phyloP scores from a whole-genome alignment of 192 early-diverging fungal species.

The Blastocladiella britannica region DNA sequence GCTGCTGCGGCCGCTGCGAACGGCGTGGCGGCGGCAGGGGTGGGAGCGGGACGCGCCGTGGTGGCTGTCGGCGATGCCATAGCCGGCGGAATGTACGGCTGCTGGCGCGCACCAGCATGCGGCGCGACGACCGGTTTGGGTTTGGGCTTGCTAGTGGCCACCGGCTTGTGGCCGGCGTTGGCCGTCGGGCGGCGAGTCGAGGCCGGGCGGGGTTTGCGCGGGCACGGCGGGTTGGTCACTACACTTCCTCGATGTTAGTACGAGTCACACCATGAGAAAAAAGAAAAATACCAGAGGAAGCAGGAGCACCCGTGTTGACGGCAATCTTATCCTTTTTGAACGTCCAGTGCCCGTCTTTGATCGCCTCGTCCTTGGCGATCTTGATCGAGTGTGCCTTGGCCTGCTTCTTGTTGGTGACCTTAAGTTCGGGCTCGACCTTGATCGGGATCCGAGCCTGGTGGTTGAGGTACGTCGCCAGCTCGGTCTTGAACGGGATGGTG shows the following conservation, averaged over 20 bases:
- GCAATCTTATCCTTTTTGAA: not conserved
- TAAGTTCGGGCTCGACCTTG: conserved; percentile 47
- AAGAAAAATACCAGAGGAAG: not conserved
- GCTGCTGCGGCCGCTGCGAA: conserved; percentile 1
- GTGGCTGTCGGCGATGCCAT: no score
- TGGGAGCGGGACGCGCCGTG: no score
- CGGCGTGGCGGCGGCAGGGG: not conserved
- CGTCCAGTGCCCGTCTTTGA: not conserved
- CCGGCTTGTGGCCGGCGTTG: not conserved
- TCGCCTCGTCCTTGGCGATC: not conserved
- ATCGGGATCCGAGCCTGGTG: conserved; percentile 35
- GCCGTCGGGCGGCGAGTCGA: not conserved
- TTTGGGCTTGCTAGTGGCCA: not conserved
- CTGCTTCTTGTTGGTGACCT: not conserved
- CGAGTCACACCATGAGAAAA: no score
- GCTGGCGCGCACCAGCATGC: no score
- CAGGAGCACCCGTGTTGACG: not conserved
- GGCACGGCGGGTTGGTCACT: not conserved
- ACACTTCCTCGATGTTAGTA: no score
- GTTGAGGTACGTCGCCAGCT: conserved; percentile 39
- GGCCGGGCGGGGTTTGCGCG: not conserved
- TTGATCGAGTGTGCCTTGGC: not conserved
- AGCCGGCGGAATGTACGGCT: no score
- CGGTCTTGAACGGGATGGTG: conserved; percentile 49
- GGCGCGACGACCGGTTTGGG: not conserved